phyloP scores from a whole-genome alignment of 768 basidiomycete species.

The Tricholoma terreum region DNA sequence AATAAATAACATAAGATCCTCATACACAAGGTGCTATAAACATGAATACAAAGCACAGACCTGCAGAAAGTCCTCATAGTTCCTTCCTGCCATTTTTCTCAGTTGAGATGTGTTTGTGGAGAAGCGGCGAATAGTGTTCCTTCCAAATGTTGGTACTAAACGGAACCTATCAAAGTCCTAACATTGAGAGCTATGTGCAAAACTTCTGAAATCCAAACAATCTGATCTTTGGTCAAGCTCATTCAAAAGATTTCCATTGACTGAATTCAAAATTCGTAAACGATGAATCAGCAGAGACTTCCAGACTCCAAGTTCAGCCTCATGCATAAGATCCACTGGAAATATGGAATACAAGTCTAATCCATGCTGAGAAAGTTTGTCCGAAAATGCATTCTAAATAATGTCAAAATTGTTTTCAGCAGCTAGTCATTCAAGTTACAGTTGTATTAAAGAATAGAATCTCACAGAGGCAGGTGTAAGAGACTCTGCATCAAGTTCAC shows the following conservation, averaged over 20 bases:
- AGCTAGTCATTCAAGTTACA: background rate
- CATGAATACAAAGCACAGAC: background rate
- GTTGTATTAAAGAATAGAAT: background rate
- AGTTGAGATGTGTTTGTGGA: background rate
- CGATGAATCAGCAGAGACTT: conserved; percentile 36
- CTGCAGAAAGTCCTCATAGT: conserved; percentile 8
- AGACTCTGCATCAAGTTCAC: conserved; percentile 1
- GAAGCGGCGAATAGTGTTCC: background rate
- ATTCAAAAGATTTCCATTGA: conserved; percentile 7
- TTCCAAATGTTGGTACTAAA: conserved; percentile 6
- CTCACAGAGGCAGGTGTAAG: conserved; percentile 12
- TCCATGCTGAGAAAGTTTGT: conserved; percentile 11
- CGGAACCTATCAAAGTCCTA: background rate
- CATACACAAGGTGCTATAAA: background rate
- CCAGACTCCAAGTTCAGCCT: conserved; percentile 40
- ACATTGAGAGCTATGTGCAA: background rate
- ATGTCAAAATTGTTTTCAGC: background rate
- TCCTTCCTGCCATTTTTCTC: background rate
- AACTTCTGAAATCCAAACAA: background rate
- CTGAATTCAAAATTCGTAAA: conserved; percentile 24
- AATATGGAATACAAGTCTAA: conserved; percentile 26
- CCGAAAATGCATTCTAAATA: conserved; percentile 31
- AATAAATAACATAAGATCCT: background rate
- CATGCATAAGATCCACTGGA: conserved; percentile 36
- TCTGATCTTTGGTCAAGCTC: conserved; percentile 22